Conservation (phyloP, 2,329 filamentous ascomycete genomes). For the Clonostachys solani region DNA sequence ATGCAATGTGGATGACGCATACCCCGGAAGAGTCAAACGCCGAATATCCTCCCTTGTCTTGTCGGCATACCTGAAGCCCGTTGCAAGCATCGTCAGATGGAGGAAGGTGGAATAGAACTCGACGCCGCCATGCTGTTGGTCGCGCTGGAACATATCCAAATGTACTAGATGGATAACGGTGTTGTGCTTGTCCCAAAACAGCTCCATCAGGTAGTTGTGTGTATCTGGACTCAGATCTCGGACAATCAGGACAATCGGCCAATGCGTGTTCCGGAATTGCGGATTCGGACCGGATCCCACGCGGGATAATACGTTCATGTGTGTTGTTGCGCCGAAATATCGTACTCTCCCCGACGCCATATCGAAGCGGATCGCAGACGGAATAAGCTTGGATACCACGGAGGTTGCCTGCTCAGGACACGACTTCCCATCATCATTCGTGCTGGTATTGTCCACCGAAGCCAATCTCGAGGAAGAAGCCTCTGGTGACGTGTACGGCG, state of each 20-base stretch:
- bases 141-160: constrained; percentile 5
- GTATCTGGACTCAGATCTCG: constrained; percentile 6
- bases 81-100: constrained; percentile 7
- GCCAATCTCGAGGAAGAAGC: no score
- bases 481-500: neutral
- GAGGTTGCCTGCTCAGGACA: neutral
- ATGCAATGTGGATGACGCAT: constrained; percentile 7
- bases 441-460: no score
- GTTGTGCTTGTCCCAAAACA: constrained; percentile 10
- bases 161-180: constrained; percentile 9
- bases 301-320: constrained; percentile 5
- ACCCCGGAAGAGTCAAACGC: constrained; percentile 4
- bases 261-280: constrained; percentile 2
- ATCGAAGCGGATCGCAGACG: constrained; percentile 4
- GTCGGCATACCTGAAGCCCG: constrained; percentile 8
- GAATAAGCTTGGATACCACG: constrained; percentile 2
- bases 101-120: constrained; percentile 8
- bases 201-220: constrained; percentile 9
- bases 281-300: neutral
- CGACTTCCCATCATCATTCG: neutral
- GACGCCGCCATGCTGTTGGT: constrained; percentile 4
- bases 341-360: constrained; percentile 4
- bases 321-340: constrained; percentile 6
- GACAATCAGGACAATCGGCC: constrained; percentile 3
- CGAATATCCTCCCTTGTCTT: constrained; percentile 6